phyloP scores from a whole-genome alignment of 805 yeast species.

The Candida sanyiensis region DNA sequence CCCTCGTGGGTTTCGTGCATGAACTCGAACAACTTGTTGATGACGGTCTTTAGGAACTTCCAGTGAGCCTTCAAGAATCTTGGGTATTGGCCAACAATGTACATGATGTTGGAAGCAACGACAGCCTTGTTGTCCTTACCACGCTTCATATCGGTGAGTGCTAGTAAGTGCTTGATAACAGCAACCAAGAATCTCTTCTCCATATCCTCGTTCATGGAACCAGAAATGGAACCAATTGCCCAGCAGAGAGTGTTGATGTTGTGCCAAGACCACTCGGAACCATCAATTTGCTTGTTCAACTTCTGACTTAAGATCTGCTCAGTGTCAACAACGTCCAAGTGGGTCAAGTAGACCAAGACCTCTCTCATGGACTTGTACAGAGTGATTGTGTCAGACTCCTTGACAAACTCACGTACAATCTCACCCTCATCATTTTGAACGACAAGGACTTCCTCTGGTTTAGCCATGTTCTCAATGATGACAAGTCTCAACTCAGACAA shows the following conservation, averaged over 20 bases:
- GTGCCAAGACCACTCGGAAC: conserved; percentile 98
- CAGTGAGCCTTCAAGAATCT: conserved; percentile 96
- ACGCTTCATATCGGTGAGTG: conserved; percentile 90
- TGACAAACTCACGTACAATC: conserved; percentile 94
- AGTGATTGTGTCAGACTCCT: conserved; percentile 95
- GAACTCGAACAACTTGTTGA: conserved; percentile 90
- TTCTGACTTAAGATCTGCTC: conserved; percentile 91
- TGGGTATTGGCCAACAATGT: conserved; percentile 98
- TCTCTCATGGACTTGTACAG: conserved; percentile 94
- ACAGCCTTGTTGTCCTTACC: conserved; percentile 99
- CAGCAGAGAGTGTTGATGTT: conserved; percentile 95
- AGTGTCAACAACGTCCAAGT: conserved; percentile 89
- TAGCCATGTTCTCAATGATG: conserved; percentile 95
- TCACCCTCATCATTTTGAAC: conserved; percentile 99
- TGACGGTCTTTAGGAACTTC: conserved; percentile 94
- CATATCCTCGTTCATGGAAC: conserved; percentile 97
- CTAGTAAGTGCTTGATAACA: conserved; percentile 86
- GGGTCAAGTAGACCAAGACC: conserved; percentile 90
- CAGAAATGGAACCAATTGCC: conserved; percentile 99
- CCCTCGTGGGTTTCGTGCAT: conserved; percentile 99
- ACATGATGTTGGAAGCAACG: conserved; percentile 99
- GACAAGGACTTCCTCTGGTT: conserved; percentile 96
- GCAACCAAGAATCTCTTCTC: conserved; percentile 91
- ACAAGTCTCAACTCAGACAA: conserved; percentile 82
- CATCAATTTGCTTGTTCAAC: conserved; percentile 88